These are phyloP conservation scores for Pseudocercospora fijiensis DNA, from an alignment of 2,329 filamentous ascomycete species.

Conservation along the genomic window DNA sequence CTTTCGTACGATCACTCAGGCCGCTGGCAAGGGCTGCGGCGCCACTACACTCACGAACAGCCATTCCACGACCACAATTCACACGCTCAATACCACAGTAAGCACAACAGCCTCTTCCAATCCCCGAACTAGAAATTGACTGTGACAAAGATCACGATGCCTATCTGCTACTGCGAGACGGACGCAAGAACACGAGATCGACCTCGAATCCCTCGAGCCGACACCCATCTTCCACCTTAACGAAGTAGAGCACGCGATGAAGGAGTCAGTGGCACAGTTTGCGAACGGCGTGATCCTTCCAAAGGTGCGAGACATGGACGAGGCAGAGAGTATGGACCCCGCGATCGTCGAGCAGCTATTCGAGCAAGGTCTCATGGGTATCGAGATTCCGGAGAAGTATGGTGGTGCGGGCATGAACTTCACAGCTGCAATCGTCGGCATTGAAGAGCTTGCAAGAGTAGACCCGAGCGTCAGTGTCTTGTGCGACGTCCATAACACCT, in stretches of 20 bases:
- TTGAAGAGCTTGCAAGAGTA: conserved; percentile 91
- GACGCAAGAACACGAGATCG: conserved; percentile 41
- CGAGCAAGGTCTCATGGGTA: conserved; percentile 94
- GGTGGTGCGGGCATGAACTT: conserved; percentile 99
- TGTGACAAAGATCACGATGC: conserved; percentile 37
- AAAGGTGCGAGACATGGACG: conserved; percentile 95
- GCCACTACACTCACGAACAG: conserved; percentile 24
- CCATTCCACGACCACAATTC: conserved; percentile 22
- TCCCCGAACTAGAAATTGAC: not conserved
- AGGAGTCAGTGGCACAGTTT: conserved; percentile 86
- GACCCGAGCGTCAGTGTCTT: conserved; percentile 94
- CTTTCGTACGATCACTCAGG: conserved; percentile 36
- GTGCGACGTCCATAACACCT: conserved; percentile 96
- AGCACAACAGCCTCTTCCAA: not conserved
- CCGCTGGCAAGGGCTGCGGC: conserved; percentile 37
- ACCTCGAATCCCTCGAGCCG: conserved; percentile 76
- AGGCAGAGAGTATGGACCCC: conserved; percentile 91
- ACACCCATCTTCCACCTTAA: conserved; percentile 92
- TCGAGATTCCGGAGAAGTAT: conserved; percentile 96
- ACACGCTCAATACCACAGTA: conserved; percentile 22
- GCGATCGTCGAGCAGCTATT: conserved; percentile 86
- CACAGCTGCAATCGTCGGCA: conserved; percentile 90
- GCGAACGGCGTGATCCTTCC: conserved; percentile 84
- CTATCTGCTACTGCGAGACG: conserved; percentile 45
- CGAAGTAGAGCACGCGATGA: conserved; percentile 85